These are phyloP conservation scores for Lasiodiplodia citricola DNA, from an alignment of 2,329 filamentous ascomycete genomes.

Conservation along the genomic window DNA sequence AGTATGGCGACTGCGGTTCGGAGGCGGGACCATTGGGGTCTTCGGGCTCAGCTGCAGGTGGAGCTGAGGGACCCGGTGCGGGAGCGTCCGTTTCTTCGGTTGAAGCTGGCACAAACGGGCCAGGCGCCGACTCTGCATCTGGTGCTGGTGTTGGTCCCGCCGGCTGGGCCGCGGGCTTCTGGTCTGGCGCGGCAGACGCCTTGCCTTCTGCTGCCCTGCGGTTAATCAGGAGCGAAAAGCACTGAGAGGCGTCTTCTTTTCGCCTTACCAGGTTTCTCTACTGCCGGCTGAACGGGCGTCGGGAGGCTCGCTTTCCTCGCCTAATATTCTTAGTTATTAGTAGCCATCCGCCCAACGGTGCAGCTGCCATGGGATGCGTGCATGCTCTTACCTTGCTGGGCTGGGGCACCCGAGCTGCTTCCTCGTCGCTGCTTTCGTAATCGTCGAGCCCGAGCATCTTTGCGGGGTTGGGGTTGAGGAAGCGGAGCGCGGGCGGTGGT, in stretches of 20 bases:
- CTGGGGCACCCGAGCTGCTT: constrained; percentile 37
- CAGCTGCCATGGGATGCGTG: constrained; percentile 30
- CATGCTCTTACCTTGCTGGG: constrained; percentile 46
- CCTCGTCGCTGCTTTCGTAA: constrained; percentile 55
- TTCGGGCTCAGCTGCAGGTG: constrained; percentile 31
- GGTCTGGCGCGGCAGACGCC: not conserved
- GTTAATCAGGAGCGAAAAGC: not conserved
- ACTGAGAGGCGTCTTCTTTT: not conserved
- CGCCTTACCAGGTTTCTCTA: constrained; percentile 29
- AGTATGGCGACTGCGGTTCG: constrained; percentile 66
- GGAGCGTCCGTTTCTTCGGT: constrained; percentile 20
- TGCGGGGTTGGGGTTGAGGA: not conserved
- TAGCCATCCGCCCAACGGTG: constrained; percentile 50
- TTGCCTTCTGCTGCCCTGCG: not conserved
- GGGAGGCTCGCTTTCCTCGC: constrained; percentile 21
- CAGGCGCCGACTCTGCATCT: constrained; percentile 4
- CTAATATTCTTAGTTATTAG: constrained; percentile 44
- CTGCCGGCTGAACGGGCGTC: constrained; percentile 10
- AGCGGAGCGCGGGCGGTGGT: constrained; percentile 11
- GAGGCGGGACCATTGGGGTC: constrained; percentile 30
- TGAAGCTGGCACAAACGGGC: not conserved
- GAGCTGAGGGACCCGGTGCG: constrained; percentile 30
- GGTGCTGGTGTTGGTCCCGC: not conserved
- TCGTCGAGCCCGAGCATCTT: constrained; percentile 50
- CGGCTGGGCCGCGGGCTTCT: not conserved